Evolutionary conservation across 108 stramenopile species (phyloP), one percentile per base, ranked within the genome.

Genomic region (Hondaea fermentalgiana): DNA sequence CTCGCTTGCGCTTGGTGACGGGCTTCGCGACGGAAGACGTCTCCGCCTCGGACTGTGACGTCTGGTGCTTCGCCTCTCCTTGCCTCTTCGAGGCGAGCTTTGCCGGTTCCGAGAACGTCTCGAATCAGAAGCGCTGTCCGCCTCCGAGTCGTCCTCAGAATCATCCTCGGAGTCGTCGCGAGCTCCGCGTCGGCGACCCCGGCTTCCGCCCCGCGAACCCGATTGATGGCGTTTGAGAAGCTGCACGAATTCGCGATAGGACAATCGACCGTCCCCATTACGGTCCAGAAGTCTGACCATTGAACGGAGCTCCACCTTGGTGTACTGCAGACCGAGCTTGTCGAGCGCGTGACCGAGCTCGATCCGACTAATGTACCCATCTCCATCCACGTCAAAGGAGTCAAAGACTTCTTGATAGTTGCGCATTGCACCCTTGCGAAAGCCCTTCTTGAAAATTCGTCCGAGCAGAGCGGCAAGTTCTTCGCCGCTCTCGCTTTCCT

Each of bases 321-420:
- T 28, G 4, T 53, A 83, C 76, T 23, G 45, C 16, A 83, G 76
- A 55, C 76, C 76, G 28, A 83, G 76, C 28, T 83, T 83, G 23
- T 83, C 76, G 6, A 83, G 76, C n/a, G 76, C 76, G 19, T 28
- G 76, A 2, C 76, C 76, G 28, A 83, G 51, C 51, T 83, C 76
- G 12, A 53, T n/a, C 8, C 76, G 76, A 23, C 76, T 83, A 45
- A 83, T 23, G 5, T 53, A 83, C 19, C 76, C 76, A 35, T 83
- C 76, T 8, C 51, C 76, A 35, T 83, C 28, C 23, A 47, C 49
- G 28, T 83, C 76, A 35, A 83, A 53, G n/a, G 51, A 53, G 4
- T 83, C 76, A 83, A 83, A 83, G 45, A 83, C 76, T 53, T 83
- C 49, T 12, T 83, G 76, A 28, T 83, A 83, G 23, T 83, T 53